These are phyloP conservation scores for Raffaelea albimanens DNA, from an alignment of 2,329 filamentous ascomycete species.

Conservation along the genomic window DNA sequence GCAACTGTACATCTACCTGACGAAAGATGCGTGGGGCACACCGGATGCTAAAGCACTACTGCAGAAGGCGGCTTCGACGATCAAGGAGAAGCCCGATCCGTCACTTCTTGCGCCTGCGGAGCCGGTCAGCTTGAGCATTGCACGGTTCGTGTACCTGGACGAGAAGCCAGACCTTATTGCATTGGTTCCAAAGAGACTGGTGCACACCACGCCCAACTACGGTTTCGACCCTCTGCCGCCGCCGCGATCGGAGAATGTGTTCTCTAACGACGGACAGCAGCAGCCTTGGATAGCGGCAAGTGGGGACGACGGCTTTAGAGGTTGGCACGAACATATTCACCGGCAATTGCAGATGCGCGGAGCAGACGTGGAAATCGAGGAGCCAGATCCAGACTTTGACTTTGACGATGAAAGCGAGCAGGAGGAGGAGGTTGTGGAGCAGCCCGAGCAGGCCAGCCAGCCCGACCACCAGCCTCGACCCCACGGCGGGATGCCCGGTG, in stretches of 20 bases:
- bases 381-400: background rate
- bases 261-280: constrained; percentile 31
- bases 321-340: too few species aligned
- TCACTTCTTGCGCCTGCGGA: constrained; percentile 21
- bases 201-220: constrained; percentile 56
- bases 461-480: background rate
- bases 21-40: constrained; percentile 81
- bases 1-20: constrained; percentile 64
- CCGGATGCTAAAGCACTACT: constrained; percentile 61
- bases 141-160: constrained; percentile 69
- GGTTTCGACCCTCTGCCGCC: constrained; percentile 80
- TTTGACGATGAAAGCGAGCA: background rate
- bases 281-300: constrained; percentile 30
- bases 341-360: too few species aligned
- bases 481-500: constrained; percentile 7
- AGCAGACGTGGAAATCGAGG: background rate
- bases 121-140: constrained; percentile 42
- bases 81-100: constrained; percentile 17
- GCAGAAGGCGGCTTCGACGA: constrained; percentile 40
- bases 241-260: constrained; percentile 41
- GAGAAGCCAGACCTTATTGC: constrained; percentile 63
- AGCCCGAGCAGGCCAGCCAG: background rate
- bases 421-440: background rate
- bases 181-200: constrained; percentile 56
- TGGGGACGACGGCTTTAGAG: constrained; percentile 6